Conservation (phyloP, 1,284 basidiomycete species). For the Ceratobasidium sp. region DNA sequence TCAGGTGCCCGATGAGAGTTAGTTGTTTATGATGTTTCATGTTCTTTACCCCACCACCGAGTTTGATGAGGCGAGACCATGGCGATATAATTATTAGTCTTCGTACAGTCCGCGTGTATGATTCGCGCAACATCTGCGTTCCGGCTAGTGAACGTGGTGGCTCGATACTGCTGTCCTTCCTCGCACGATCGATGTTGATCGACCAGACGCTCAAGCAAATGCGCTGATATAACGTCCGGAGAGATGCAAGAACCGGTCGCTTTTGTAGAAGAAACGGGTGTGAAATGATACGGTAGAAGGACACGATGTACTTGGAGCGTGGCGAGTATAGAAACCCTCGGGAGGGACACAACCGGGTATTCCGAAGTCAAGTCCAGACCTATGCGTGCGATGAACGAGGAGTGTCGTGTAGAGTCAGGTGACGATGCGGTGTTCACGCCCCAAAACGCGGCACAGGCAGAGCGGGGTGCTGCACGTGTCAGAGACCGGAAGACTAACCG, state of each 20-base stretch:
- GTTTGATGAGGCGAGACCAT: slow-evolving; percentile 28
- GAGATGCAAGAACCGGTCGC: slow-evolving; percentile 36
- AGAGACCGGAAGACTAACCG: slow-evolving; percentile 29
- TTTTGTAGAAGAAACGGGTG: slow-evolving; percentile 36
- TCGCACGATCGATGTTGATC: slow-evolving; percentile 42
- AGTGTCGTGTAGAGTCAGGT: slow-evolving; percentile 37
- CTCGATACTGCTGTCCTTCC: slow-evolving; percentile 44
- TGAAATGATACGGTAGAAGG: slow-evolving; percentile 37
- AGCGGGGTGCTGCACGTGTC: slow-evolving; percentile 42
- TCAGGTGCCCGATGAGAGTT: slow-evolving; percentile 11
- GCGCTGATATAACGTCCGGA: slow-evolving; percentile 36
- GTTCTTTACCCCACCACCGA: slow-evolving; percentile 25
- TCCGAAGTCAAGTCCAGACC: slow-evolving; percentile 43
- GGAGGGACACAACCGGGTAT: slow-evolving; percentile 36
- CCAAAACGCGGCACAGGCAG: slow-evolving; percentile 43
- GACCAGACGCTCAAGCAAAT: slow-evolving; percentile 34
- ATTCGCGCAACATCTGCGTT: slow-evolving; percentile 15
- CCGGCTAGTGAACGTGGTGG: slow-evolving; percentile 41
- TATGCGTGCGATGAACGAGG: slow-evolving; percentile 38
- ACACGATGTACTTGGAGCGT: slow-evolving; percentile 34
- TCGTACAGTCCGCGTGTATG: slow-evolving; percentile 37
- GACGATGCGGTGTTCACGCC: slow-evolving; percentile 44
- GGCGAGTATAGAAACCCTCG: slow-evolving; percentile 30
- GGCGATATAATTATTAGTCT: slow-evolving; percentile 40
- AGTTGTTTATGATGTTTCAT: slow-evolving; percentile 11